A percentile compares a stretch with the other conserved stretches of the same genome.
These are phyloP conservation scores for Pyrus hybrid DNA, from an alignment of 331 rosid species.

Conservation along the genomic window DNA sequence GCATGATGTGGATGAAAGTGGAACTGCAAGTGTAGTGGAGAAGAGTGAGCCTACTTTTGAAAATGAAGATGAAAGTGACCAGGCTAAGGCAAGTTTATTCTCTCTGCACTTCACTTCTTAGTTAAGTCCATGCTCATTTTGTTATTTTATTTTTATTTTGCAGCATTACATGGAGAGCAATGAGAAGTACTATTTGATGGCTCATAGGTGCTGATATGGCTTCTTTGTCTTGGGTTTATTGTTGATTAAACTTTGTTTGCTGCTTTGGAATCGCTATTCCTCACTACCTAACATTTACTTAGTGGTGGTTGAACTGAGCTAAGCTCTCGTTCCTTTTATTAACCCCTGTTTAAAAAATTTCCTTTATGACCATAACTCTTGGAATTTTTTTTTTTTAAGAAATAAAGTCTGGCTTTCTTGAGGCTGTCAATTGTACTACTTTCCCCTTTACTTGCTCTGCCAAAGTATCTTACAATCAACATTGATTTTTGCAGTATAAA, in stretches of 20 bases:
- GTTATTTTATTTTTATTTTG: conserved; percentile 10
- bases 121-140: conserved; percentile 15
- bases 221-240: conserved; percentile 4
- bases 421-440: conserved; percentile 1
- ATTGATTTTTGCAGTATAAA: conserved; percentile 59
- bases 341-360: no score
- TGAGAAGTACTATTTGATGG: conserved; percentile 98
- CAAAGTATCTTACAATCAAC: conserved; percentile 8
- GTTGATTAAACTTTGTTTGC: conserved; percentile 11
- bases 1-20: conserved; percentile 62
- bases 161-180: conserved; percentile 99
- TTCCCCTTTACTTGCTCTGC: not conserved
- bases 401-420: not conserved
- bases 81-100: conserved; percentile 77
- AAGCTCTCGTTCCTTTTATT: not conserved
- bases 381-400: not conserved
- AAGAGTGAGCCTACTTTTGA: conserved; percentile 57
- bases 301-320: not conserved
- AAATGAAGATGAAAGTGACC: conserved; percentile 94
- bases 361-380: not conserved
- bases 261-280: conserved; percentile 8
- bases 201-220: conserved; percentile 66
- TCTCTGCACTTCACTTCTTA: conserved; percentile 4
- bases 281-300: not conserved
- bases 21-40: conserved; percentile 34